Base-by-base conservation (phyloP, 768 basidiomycete genomes). In the Lenzites betulinus region DNA sequence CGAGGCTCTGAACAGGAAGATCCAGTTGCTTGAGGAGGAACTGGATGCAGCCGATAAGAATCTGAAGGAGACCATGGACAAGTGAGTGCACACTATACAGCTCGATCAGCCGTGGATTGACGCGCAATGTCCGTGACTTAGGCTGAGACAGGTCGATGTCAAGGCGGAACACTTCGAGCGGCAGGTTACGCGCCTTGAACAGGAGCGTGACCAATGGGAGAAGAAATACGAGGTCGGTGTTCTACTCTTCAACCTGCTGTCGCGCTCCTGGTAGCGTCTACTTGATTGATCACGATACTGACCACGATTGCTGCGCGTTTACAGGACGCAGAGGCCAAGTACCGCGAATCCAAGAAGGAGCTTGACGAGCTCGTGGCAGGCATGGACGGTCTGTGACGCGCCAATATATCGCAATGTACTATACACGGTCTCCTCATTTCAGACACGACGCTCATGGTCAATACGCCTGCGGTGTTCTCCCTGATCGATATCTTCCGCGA, bases 151-250 rank as follows among this genome's bases (percentile, higher is more conserved):
- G 71, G 94, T 96, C 58, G 97, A 99, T 72, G 90, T 98, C 76
- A 99, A 98, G 79, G 96, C 96, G 11, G 97, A 99, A 75, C 94
- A 98, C 78, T 97, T 93, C 72, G 96, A 98, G 77, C 86, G 95
- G 50, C 92, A 95, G 72, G 87, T 97, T 20, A 80, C 86, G 65
- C 84, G 91, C 44, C 79, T 85, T 49, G 95, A 98, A 73, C 86
- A 91, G 71, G 97, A 99, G 75, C 87, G 95, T 51, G 96, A 98
- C 73, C 69, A 73, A 41, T 94, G 91, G 92, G 95, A 97, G 85
- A 85, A 88, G 82, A 98, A 96, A 77, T 91, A 85, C 78, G 95
- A 95, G 81, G 95, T 93, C 69, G 69, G 85, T 76, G 20, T 16
- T 13, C n/a, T 2, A 18, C 12, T 16, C 39, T 13, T 36, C n/a